Evolutionary conservation across 2,329 filamentous ascomycete genomes (phyloP), one percentile per base, ranked within the genome.

Genomic region (Geosmithia morbida): DNA sequence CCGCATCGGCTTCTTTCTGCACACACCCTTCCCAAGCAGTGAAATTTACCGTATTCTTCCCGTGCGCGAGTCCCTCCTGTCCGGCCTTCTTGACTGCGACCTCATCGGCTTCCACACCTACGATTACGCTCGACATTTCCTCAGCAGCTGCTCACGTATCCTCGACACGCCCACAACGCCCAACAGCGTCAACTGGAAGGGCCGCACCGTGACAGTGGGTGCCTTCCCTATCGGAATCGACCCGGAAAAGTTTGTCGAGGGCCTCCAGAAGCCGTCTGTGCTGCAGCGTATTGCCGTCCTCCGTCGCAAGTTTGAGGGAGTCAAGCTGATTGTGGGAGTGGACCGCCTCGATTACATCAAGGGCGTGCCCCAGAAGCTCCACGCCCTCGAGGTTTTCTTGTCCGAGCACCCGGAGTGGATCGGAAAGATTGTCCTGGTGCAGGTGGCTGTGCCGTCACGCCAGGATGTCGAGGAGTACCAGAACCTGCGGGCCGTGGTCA

Each of bases 391-490:
- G 64, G 87, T 97, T 3, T 97, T 98, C 70, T 71, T 98, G 30
- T 94, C 88, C 0, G 90, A 97, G 59, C 88, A 98, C 58, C 92
- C 92, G 0, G 90, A 97, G 63, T 96, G 89, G 89, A 90, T 97
- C 51, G 92, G 92, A 55, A 94, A 95, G 65, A 89, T 97, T 19
- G 89, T 97, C 2, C 75, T 98, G 16, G 87, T 97, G 1, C 92
- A 97, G 64, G 90, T 97, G 30, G 92, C 92, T 2, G 88, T 98
- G 18, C 92, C 92, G 2, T 94, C 87, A 51, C 78, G 92, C 52
- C 87, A 95, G 61, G 92, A 97, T 58, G 92, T 97, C 48, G 92
- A 97, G 59, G 92, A 97, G 61, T 97, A 98, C 61, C 90, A 97
- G 64, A 96, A 97, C 60, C 74, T 98, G 37, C 83, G 90, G 26